A percentile compares a stretch with the other conserved stretches of the same genome.
Conservation (phyloP, 2,329 filamentous ascomycete species). For the Cadophora sp. region DNA sequence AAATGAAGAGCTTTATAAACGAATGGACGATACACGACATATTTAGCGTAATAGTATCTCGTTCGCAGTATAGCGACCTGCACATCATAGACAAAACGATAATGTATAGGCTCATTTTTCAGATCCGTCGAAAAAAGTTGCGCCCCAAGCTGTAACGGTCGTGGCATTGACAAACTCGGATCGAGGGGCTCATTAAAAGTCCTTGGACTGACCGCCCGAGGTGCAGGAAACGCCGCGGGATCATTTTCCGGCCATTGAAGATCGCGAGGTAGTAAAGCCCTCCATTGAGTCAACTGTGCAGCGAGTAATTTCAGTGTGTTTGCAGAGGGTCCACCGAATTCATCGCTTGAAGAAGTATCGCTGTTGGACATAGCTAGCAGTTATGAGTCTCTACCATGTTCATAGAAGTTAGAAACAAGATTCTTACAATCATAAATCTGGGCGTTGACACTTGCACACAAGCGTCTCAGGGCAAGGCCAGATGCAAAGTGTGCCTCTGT, state of each 20-base stretch:
- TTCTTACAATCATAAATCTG: slow-evolving; percentile 58
- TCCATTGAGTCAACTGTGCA: slow-evolving; percentile 63
- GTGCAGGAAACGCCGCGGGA: slow-evolving; percentile 50
- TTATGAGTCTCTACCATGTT: slow-evolving; percentile 17
- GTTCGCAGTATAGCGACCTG: slow-evolving; percentile 63
- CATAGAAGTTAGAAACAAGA: neutral
- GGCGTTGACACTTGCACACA: slow-evolving; percentile 59
- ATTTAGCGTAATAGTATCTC: slow-evolving; percentile 64
- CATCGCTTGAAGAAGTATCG: slow-evolving; percentile 27
- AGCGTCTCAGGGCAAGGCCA: slow-evolving; percentile 61
- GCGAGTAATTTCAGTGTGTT: slow-evolving; percentile 57
- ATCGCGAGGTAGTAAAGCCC: slow-evolving; percentile 58
- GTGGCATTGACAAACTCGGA: slow-evolving; percentile 28
- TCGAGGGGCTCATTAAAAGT: slow-evolving; percentile 37
- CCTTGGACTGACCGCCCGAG: slow-evolving; percentile 40
- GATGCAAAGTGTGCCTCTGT: slow-evolving; percentile 63
- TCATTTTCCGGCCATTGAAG: slow-evolving; percentile 64
- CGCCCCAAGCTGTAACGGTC: slow-evolving; percentile 40
- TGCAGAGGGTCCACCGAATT: slow-evolving; percentile 38
- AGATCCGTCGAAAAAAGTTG: slow-evolving; percentile 55
- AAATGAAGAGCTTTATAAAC: slow-evolving; percentile 66
- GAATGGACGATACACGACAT: slow-evolving; percentile 63
- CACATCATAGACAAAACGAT: slow-evolving; percentile 60
- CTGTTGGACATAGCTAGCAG: slow-evolving; percentile 29
- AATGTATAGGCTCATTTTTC: slow-evolving; percentile 51